phyloP scores from a whole-genome alignment of 164 flowering plant species.

The Houttuynia cordata region DNA sequence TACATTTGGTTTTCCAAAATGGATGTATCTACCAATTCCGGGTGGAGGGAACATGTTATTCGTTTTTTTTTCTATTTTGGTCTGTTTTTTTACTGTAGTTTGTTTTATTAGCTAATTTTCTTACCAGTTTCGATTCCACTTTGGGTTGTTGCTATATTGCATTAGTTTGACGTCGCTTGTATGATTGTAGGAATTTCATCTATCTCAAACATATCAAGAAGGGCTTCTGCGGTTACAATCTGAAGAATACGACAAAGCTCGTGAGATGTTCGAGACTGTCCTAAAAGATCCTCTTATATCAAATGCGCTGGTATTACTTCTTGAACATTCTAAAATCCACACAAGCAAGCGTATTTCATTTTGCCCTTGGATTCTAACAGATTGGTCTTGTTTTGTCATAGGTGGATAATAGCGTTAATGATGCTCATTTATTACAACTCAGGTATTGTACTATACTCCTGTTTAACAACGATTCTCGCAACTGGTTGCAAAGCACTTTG shows the following conservation, averaged over 20 bases:
- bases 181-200: conserved; percentile 71
- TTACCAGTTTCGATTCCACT: background rate
- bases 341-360: background rate
- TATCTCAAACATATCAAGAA: conserved; percentile 81
- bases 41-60: too few species aligned
- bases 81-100: too few species aligned
- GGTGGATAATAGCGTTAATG: conserved; percentile 56
- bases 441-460: conserved; percentile 33
- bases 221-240: conserved; percentile 80
- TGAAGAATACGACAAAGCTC: conserved; percentile 76
- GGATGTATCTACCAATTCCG: too few species aligned
- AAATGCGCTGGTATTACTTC: conserved; percentile 44
- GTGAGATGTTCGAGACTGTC: conserved; percentile 68
- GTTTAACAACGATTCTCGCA: background rate
- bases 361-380: background rate
- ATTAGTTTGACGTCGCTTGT: background rate
- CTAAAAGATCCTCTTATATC: conserved; percentile 71
- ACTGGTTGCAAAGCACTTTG: too few species aligned
- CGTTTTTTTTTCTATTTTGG: too few species aligned
- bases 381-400: conserved; percentile 13
- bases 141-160: background rate
- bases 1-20: too few species aligned
- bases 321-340: background rate
- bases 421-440: conserved; percentile 80
- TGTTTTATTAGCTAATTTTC: background rate